A percentile compares a stretch with the other conserved stretches of the same genome.
phyloP scores from a whole-genome alignment of 2,329 filamentous ascomycete species.

The Torrubiella hemipterigena region DNA sequence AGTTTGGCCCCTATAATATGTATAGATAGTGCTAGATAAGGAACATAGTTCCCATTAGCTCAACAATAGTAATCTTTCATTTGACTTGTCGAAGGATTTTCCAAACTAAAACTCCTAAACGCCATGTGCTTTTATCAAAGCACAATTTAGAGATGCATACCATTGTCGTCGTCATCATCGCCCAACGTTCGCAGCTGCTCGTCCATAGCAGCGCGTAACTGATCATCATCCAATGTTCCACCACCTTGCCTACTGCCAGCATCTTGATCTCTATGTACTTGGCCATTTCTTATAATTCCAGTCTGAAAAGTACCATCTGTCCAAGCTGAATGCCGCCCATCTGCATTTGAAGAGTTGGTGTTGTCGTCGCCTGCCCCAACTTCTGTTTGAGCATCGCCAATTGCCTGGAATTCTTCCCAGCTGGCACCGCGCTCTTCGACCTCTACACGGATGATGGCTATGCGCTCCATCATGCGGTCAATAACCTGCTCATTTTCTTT shows the following conservation, averaged over 20 bases:
- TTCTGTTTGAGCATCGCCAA: slow-evolving; percentile 34
- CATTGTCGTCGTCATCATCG: slow-evolving; percentile 36
- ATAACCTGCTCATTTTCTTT: slow-evolving; percentile 60
- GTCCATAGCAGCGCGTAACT: slow-evolving; percentile 43
- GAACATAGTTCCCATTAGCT: no score
- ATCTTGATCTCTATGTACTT: slow-evolving; percentile 30
- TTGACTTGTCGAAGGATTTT: no score
- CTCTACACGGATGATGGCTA: slow-evolving; percentile 51
- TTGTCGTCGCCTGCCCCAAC: slow-evolving; percentile 10
- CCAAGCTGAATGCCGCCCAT: slow-evolving; percentile 34
- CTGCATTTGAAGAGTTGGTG: slow-evolving; percentile 6
- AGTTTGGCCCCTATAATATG: background rate
- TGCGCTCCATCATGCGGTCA: slow-evolving; percentile 52
- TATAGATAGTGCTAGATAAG: background rate
- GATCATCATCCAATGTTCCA: slow-evolving; percentile 44
- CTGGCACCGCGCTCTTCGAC: slow-evolving; percentile 44
- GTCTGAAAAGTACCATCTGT: slow-evolving; percentile 52
- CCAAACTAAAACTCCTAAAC: no score
- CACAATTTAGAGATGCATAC: slow-evolving; percentile 45
- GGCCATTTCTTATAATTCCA: slow-evolving; percentile 40
- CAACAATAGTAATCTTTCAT: no score
- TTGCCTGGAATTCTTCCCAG: slow-evolving; percentile 47
- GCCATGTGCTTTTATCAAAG: background rate
- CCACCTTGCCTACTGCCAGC: slow-evolving; percentile 14
- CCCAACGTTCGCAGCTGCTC: slow-evolving; percentile 37